phyloP scores from a whole-genome alignment of 2,329 filamentous ascomycete genomes.

The Phialophora macrospora region DNA sequence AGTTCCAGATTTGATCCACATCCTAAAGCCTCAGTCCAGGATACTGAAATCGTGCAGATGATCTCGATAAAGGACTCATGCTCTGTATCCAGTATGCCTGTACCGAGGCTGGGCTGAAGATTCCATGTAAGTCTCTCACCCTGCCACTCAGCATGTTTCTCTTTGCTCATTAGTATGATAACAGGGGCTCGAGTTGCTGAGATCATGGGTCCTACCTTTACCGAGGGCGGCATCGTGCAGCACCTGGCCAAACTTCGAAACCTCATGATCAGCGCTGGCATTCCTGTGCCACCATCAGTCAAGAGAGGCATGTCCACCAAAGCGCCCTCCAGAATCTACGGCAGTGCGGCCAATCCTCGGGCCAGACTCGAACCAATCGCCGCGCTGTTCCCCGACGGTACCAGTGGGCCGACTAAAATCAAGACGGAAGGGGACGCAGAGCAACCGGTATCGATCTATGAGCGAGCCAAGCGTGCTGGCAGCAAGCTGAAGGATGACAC shows the following conservation, averaged over 20 bases:
- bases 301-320: conserved; percentile 44
- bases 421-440: conserved; percentile 5
- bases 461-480: not conserved
- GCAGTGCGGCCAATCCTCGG: conserved; percentile 17
- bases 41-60: conserved; percentile 43
- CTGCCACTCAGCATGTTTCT: not conserved
- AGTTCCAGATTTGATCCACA: conserved; percentile 24
- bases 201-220: conserved; percentile 49
- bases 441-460: conserved; percentile 16
- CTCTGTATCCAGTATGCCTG: conserved; percentile 51
- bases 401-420: not conserved
- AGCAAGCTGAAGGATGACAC: conserved; percentile 4
- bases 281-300: conserved; percentile 49
- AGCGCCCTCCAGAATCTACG: conserved; percentile 35
- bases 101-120: conserved; percentile 45
- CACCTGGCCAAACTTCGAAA: conserved; percentile 53
- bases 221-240: conserved; percentile 53
- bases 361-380: conserved; percentile 10
- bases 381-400: conserved; percentile 20
- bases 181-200: conserved; percentile 45
- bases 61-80: conserved; percentile 51
- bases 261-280: conserved; percentile 41
- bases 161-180: not conserved
- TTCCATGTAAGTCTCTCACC: conserved; percentile 47
- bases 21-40: not conserved